These are phyloP conservation scores for Zygosaccharomyces pseudobailii DNA, from an alignment of 1,139 yeast genomes.

Conservation along the genomic window DNA sequence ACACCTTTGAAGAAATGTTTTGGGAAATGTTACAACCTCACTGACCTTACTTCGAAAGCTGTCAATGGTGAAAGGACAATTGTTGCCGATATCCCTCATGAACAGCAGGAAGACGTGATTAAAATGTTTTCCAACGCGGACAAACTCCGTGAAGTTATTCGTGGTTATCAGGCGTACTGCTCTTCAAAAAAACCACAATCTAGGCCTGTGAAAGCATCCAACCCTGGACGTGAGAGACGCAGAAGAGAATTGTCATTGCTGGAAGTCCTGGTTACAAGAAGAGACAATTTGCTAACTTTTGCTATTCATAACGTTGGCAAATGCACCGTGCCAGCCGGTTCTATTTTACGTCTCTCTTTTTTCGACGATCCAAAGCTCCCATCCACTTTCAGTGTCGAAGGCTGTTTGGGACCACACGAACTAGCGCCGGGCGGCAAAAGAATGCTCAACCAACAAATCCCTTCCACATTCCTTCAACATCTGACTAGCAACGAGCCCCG, in stretches of 20 bases:
- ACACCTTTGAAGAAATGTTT: slow-evolving; percentile 5
- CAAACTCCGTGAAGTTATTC: slow-evolving; percentile 9
- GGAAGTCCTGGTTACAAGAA: slow-evolving; percentile 5
- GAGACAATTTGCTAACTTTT: slow-evolving; percentile 18
- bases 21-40: background rate
- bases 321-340: slow-evolving; percentile 13
- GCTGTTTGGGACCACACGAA: slow-evolving; percentile 14
- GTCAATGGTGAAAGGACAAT: slow-evolving; percentile 11
- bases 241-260: background rate
- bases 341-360: slow-evolving; percentile 13
- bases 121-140: slow-evolving; percentile 16
- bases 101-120: slow-evolving; percentile 12
- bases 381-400: slow-evolving; percentile 11
- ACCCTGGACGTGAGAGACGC: slow-evolving; percentile 12
- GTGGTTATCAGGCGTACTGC: slow-evolving; percentile 13
- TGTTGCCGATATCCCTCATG: slow-evolving; percentile 17
- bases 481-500: background rate
- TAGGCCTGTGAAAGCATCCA: slow-evolving; percentile 8
- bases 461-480: background rate
- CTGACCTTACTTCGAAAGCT: background rate
- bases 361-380: slow-evolving; percentile 4
- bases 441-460: slow-evolving; percentile 4
- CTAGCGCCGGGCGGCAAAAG: slow-evolving; percentile 15
- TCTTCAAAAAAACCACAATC: slow-evolving; percentile 2
- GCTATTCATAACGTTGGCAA: slow-evolving; percentile 14